Evolutionary conservation across 257 asterid species (phyloP).

Genomic region (Ajuga chamaepitys): DNA sequence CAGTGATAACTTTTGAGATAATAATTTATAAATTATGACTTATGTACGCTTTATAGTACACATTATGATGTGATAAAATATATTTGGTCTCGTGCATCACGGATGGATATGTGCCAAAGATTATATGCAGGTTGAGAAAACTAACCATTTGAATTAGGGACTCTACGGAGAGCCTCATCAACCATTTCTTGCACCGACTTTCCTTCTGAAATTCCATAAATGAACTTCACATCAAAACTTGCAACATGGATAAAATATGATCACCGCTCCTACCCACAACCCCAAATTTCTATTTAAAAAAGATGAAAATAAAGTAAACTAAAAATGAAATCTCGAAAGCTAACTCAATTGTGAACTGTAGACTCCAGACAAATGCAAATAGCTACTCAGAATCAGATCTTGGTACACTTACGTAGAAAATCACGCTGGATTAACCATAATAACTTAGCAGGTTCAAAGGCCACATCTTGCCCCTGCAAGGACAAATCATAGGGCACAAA

Average conservation of each 20-base stretch:
- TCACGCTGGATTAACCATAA: constrained; percentile 99
- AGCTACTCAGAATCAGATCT: background rate
- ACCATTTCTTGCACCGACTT: constrained; percentile 94
- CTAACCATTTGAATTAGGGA: constrained; percentile 78
- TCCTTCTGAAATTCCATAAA: constrained; percentile 61
- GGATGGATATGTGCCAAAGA: constrained; percentile 11
- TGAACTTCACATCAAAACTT: constrained; percentile 16
- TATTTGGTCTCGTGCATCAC: too few relatives aligned
- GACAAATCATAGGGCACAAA: constrained; percentile 13
- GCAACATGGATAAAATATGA: background rate
- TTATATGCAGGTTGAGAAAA: constrained; percentile 18
- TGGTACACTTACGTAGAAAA: constrained; percentile 69
- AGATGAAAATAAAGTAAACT: background rate
- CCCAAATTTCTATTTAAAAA: too few relatives aligned
- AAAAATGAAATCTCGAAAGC: background rate
- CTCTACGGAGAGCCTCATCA: constrained; percentile 75
- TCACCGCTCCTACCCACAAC: too few relatives aligned
- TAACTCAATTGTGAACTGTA: background rate
- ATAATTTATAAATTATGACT: too few relatives aligned
- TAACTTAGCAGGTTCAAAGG: constrained; percentile 94
- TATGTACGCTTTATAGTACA: too few relatives aligned
- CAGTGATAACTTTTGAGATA: too few relatives aligned
- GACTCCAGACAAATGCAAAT: background rate
- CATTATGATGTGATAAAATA: too few relatives aligned
- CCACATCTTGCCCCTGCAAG: constrained; percentile 91